These are phyloP conservation scores for Malus hybrid DNA, from an alignment of 331 rosid genomes.

Conservation along the genomic window DNA sequence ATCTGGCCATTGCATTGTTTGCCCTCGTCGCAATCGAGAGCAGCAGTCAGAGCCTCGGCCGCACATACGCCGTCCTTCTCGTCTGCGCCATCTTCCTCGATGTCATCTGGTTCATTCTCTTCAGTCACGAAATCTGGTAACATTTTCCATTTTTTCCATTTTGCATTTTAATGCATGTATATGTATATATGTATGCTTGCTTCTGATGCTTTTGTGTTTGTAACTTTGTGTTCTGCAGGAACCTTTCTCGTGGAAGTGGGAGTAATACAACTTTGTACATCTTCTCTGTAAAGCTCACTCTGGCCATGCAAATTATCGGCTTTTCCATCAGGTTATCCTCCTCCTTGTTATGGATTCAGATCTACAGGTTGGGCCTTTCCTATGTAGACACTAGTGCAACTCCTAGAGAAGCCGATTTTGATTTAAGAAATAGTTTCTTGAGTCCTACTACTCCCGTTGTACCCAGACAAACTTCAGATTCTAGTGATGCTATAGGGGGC, in stretches of 20 bases:
- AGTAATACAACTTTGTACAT: slow-evolving; percentile 37
- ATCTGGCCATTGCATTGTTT: slow-evolving; percentile 78
- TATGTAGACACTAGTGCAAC: slow-evolving; percentile 34
- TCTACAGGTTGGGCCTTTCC: slow-evolving; percentile 89
- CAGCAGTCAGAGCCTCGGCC: slow-evolving; percentile 93
- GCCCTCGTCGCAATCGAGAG: slow-evolving; percentile 97
- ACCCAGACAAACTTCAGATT: slow-evolving; percentile 56
- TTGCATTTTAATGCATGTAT: not conserved
- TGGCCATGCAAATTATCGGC: slow-evolving; percentile 76
- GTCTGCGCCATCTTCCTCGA: slow-evolving; percentile 69
- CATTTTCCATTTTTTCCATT: not conserved
- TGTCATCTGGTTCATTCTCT: slow-evolving; percentile 82
- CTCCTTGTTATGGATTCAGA: slow-evolving; percentile 91
- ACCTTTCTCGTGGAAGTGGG: slow-evolving; percentile 38
- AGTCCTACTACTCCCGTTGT: slow-evolving; percentile 69
- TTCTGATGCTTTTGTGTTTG: not conserved
- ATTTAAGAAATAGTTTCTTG: slow-evolving; percentile 77
- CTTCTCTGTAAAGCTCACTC: slow-evolving; percentile 82
- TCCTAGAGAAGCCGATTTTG: slow-evolving; percentile 60
- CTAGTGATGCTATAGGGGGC: slow-evolving; percentile 89
- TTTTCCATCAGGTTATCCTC: slow-evolving; percentile 69
- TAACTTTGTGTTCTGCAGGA: slow-evolving; percentile 42
- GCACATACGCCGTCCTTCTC: slow-evolving; percentile 88
- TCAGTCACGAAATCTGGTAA: slow-evolving; percentile 67
- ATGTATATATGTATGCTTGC: not conserved